These are phyloP conservation scores for Fraxinus baroniana DNA, from an alignment of 305 asterid genomes.

Conservation along the genomic window DNA sequence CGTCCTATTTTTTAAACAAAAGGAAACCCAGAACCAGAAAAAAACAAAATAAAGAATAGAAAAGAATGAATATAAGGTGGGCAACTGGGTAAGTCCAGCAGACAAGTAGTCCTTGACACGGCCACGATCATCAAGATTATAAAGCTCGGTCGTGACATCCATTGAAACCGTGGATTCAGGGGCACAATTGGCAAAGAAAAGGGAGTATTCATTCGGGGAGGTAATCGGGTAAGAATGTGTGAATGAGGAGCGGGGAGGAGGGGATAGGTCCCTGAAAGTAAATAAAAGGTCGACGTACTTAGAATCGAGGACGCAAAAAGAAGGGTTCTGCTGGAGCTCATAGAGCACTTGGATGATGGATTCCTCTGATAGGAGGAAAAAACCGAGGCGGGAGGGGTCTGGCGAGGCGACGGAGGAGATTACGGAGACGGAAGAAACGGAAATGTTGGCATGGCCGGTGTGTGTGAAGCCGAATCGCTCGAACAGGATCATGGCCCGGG, in stretches of 20 bases:
- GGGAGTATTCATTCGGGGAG: constrained; percentile 77
- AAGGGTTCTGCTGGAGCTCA: constrained; percentile 70
- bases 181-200: constrained; percentile 87
- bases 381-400: constrained; percentile 66
- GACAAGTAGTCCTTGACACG: no score
- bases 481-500: constrained; percentile 84
- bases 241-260: constrained; percentile 74
- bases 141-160: constrained; percentile 84
- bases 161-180: constrained; percentile 79
- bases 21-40: no score
- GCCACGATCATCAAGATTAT: constrained; percentile 61
- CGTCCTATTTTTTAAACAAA: no score
- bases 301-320: constrained; percentile 88
- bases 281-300: constrained; percentile 54
- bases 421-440: constrained; percentile 81
- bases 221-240: constrained; percentile 62
- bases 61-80: no score
- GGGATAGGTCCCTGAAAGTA: constrained; percentile 83
- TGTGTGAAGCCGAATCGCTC: constrained; percentile 93
- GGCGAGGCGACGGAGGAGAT: constrained; percentile 42
- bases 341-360: constrained; percentile 71
- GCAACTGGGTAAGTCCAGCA: no score
- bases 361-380: constrained; percentile 85
- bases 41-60: no score
- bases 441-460: constrained; percentile 69